A percentile compares a stretch with the other conserved stretches of the same genome.
phyloP scores from a whole-genome alignment of 2,329 filamentous ascomycete genomes.

The Alternaria novae-zelandiae region DNA sequence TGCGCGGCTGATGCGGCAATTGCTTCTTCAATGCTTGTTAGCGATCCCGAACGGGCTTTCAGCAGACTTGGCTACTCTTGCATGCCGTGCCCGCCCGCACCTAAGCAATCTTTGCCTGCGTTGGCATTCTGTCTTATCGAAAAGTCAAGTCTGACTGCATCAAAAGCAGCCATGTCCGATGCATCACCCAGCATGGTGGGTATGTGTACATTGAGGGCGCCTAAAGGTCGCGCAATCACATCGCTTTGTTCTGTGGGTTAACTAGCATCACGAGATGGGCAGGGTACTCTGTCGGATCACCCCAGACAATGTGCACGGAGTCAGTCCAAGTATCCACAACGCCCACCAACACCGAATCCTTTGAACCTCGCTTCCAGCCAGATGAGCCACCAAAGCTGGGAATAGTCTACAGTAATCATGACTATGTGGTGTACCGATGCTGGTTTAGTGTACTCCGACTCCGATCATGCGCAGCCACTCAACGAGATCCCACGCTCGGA shows the following conservation, averaged over 20 bases:
- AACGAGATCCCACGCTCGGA: not conserved
- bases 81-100: not conserved
- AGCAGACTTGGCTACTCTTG: slow-evolving; percentile 9
- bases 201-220: not conserved
- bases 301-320: not conserved
- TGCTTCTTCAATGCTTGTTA: slow-evolving; percentile 13
- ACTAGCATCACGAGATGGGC: slow-evolving; percentile 5
- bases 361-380: not conserved
- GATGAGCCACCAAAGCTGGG: not conserved
- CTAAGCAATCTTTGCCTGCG: slow-evolving; percentile 4
- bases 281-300: not conserved
- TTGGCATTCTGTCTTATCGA: not conserved
- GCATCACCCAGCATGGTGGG: not conserved
- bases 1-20: slow-evolving; percentile 8
- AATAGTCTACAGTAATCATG: not conserved
- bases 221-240: slow-evolving; percentile 1
- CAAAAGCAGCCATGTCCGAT: not conserved
- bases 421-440: not conserved
- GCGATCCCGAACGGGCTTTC: not conserved
- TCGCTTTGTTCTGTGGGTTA: not conserved
- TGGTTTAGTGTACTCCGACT: not conserved
- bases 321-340: not conserved
- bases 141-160: slow-evolving; percentile 2
- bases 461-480: slow-evolving; percentile 2
- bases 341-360: not conserved